A percentile compares a stretch with the other conserved stretches of the same genome.
These are phyloP conservation scores for Chytriomyces sp. DNA, from an alignment of 192 early-diverging fungal species.

Conservation along the genomic window DNA sequence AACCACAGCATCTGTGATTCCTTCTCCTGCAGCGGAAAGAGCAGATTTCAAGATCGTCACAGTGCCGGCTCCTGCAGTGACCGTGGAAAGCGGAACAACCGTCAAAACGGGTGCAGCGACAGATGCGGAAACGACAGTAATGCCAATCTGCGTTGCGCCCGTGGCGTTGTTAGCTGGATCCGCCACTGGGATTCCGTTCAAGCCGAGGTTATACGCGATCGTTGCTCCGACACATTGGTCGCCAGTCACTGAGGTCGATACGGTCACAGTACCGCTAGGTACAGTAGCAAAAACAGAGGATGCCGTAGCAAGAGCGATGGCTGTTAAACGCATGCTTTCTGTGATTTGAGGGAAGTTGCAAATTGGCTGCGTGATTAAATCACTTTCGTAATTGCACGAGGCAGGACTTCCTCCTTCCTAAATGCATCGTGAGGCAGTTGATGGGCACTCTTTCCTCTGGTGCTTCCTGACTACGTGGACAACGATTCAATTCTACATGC, in stretches of 20 bases:
- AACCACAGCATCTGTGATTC: not conserved
- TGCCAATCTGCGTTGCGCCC: not conserved
- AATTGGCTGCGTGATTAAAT: too few species aligned
- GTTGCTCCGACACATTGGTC: not conserved
- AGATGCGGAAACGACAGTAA: not conserved
- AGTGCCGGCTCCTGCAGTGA: not conserved
- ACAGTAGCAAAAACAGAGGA: not conserved
- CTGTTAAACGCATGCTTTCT: too few species aligned
- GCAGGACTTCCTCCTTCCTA: too few species aligned
- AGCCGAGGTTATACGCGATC: not conserved
- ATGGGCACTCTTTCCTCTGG: too few species aligned
- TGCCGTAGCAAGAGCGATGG: too few species aligned
- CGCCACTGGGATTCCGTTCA: not conserved
- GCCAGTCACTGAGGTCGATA: not conserved
- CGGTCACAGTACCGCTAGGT: not conserved
- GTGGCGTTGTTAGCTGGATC: not conserved
- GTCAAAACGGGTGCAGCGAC: not conserved
- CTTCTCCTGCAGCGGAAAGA: not conserved
- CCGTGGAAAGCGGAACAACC: not conserved
- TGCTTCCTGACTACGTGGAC: too few species aligned
- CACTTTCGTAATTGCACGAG: too few species aligned
- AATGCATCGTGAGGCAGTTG: too few species aligned
- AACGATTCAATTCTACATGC: too few species aligned
- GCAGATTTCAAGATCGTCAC: not conserved
- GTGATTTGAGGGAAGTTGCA: too few species aligned